A percentile compares a stretch with the other conserved stretches of the same genome.
phyloP scores from a whole-genome alignment of 805 yeast genomes.

The Candida suzukii region DNA sequence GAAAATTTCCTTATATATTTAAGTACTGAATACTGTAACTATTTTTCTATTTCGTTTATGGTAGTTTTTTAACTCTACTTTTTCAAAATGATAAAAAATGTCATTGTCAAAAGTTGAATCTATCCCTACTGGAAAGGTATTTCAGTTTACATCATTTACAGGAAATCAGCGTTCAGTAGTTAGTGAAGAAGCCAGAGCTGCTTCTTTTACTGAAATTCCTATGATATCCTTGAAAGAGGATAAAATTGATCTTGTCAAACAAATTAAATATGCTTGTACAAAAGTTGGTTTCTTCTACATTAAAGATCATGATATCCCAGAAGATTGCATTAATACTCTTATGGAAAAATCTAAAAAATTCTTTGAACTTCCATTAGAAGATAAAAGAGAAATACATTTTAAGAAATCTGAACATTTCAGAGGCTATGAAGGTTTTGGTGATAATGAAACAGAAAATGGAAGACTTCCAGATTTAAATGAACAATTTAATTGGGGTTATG shows the following conservation, averaged over 20 bases:
- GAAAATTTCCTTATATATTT: no score
- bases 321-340: slow-evolving; percentile 13
- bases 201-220: slow-evolving; percentile 11
- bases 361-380: slow-evolving; percentile 15
- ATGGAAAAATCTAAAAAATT: slow-evolving; percentile 16
- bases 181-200: slow-evolving; percentile 10
- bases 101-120: neutral
- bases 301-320: slow-evolving; percentile 22
- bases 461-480: slow-evolving; percentile 15
- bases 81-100: no score
- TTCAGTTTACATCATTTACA: slow-evolving; percentile 11
- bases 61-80: no score
- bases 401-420: slow-evolving; percentile 9
- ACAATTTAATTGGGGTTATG: slow-evolving; percentile 19
- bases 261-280: slow-evolving; percentile 10
- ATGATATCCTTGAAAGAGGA: slow-evolving; percentile 8
- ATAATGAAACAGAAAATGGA: slow-evolving; percentile 14
- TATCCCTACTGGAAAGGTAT: neutral
- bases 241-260: slow-evolving; percentile 4
- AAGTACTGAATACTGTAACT: no score
- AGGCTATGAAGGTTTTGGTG: slow-evolving; percentile 18
- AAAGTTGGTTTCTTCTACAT: slow-evolving; percentile 26
- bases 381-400: slow-evolving; percentile 16
- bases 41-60: no score
- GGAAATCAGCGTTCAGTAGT: slow-evolving; percentile 7